Evolutionary conservation across 106 monocot genomes (phyloP), one percentile per base, ranked within the genome.

Genomic region (Platanthera zijinensis): DNA sequence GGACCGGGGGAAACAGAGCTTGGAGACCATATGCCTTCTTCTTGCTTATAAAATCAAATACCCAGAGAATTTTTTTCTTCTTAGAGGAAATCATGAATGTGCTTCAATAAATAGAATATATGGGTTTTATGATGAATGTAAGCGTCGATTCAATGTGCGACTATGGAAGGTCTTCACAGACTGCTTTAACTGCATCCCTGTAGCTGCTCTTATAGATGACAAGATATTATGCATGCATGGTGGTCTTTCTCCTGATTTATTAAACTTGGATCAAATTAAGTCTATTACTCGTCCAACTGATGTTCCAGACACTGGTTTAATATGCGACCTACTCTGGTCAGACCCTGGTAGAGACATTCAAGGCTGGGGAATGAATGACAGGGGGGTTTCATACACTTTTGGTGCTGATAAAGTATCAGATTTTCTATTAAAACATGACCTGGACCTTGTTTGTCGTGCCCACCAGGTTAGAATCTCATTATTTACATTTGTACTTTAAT

Each of bases 161-260:
- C 72, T 87, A 10, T 87, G 87, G 87, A 84, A 81, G 72, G 75
- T 87, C 28, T 87, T 87, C 64, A 87, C 84, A 7, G 87, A 87
- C 51, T 87, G 87, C 64, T 87, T 87, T 47, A 87, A 87, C 74
- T 84, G 84, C 49, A 81, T 87, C 45, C 87, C 87, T 72, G 84
- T 87, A 72, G 87, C 87, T 74, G 87, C 87, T 6, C 75, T 87
- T 25, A 78, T 87, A 57, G 87, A 87, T 74, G 87, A 87, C 50
- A 84, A 87, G 67, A 87, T 87, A 73, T 62, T 87, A 46, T 84
- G 87, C 75, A 87, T 87, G 87, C 87, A 87, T 79, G 87, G 87
- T 73, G 87, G 87, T n/a, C 84, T 87, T 71, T 87, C 87, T 46
- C 87, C 87, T 30, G 87, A 87, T 67, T 53, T 87, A 47, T 66